Evolutionary conservation across 257 asterid genomes (phyloP).

Genomic region (Verbena officinalis): DNA sequence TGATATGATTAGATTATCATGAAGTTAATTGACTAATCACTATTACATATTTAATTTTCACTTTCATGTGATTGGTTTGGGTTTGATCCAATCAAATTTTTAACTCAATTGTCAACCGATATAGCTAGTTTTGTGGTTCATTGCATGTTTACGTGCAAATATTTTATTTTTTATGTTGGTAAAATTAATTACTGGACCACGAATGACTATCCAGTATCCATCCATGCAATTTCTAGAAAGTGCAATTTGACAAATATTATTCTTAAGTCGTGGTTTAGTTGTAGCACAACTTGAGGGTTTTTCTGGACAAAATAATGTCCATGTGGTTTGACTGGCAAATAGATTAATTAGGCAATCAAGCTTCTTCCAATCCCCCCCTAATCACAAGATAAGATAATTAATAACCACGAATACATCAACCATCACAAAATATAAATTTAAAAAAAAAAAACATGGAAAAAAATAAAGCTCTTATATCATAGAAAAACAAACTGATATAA

Average conservation of each 20-base stretch:
- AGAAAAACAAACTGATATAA: too few species aligned
- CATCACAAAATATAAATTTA: too few species aligned
- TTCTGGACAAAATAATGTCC: background rate
- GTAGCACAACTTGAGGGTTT: background rate
- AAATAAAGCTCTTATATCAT: too few species aligned
- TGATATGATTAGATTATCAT: background rate
- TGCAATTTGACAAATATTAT: background rate
- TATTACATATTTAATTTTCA: background rate
- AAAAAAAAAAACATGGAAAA: too few species aligned
- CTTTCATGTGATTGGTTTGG: too few species aligned
- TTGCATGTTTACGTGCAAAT: too few species aligned
- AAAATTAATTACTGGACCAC: background rate
- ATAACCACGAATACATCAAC: too few species aligned
- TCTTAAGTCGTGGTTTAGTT: constrained; percentile 10
- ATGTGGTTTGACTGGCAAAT: too few species aligned
- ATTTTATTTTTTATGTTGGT: too few species aligned
- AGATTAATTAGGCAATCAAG: background rate
- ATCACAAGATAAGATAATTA: too few species aligned
- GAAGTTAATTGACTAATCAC: background rate
- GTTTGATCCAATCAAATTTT: background rate
- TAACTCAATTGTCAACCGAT: background rate
- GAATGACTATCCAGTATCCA: background rate
- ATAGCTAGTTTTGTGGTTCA: background rate
- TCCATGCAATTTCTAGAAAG: constrained; percentile 18
- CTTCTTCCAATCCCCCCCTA: too few species aligned